phyloP scores from a whole-genome alignment of 1,284 basidiomycete species.

The Testicularia cyperi region DNA sequence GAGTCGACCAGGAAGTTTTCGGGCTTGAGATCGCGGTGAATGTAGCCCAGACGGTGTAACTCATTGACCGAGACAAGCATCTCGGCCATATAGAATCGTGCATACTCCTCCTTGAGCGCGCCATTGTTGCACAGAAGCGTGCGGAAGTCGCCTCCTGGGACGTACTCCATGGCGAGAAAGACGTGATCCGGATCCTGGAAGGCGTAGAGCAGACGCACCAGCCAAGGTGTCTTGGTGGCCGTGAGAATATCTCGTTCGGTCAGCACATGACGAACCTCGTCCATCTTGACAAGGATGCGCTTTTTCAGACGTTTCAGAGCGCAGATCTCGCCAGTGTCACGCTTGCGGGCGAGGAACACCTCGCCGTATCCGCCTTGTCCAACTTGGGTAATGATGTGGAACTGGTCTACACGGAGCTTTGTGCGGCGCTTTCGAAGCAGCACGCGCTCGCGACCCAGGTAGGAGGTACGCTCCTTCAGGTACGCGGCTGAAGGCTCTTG shows the following conservation, averaged over 20 bases:
- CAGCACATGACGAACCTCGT: constrained; percentile 59
- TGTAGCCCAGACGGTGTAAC: constrained; percentile 56
- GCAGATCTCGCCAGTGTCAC: constrained; percentile 59
- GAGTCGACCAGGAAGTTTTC: constrained; percentile 99
- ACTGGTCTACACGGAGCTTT: constrained; percentile 55
- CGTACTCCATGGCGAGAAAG: constrained; percentile 65
- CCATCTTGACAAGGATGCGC: constrained; percentile 59
- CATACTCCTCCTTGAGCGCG: constrained; percentile 63
- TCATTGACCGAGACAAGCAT: constrained; percentile 60
- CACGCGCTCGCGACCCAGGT: constrained; percentile 53
- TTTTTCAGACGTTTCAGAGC: constrained; percentile 58
- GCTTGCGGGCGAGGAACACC: constrained; percentile 58
- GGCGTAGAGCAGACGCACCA: constrained; percentile 56
- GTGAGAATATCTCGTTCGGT: constrained; percentile 59
- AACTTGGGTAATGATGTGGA: constrained; percentile 60
- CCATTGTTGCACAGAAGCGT: constrained; percentile 60
- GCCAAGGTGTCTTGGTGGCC: constrained; percentile 58
- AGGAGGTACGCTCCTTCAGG: constrained; percentile 39
- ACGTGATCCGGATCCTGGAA: constrained; percentile 59
- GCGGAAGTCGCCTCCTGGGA: constrained; percentile 59
- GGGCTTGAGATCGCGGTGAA: constrained; percentile 92
- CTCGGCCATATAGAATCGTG: constrained; percentile 59
- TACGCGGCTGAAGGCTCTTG: constrained; percentile 73
- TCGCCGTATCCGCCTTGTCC: constrained; percentile 60
- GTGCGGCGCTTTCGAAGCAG: constrained; percentile 55